Evolutionary conservation across 768 basidiomycete species (phyloP).

Genomic region (Psilocybe cubensis): DNA sequence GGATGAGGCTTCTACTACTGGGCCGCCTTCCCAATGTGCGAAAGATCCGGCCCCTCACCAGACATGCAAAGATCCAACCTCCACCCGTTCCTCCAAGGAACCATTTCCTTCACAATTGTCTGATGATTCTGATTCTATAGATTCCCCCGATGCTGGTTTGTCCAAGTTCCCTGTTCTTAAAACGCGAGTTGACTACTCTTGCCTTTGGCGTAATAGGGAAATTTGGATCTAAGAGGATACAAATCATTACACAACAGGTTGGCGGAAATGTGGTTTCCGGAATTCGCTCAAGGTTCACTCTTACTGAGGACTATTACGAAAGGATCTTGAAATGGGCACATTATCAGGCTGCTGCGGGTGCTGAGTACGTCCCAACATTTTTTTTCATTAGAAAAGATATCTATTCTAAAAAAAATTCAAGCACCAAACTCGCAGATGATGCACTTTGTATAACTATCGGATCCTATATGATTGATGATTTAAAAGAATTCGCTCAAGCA

Average conservation of each 20-base stretch:
- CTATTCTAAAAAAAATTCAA: background rate
- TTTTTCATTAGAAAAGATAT: background rate
- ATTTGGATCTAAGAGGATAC: constrained; percentile 20
- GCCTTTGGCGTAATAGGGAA: background rate
- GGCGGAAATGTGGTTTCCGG: too few relatives aligned
- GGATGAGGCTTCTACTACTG: too few relatives aligned
- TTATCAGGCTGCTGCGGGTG: background rate
- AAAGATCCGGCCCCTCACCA: too few relatives aligned
- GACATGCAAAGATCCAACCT: too few relatives aligned
- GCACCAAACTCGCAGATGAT: too few relatives aligned
- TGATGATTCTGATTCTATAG: too few relatives aligned
- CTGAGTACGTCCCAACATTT: background rate
- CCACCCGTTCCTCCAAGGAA: too few relatives aligned
- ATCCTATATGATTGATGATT: constrained; percentile 40
- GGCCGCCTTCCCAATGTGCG: too few relatives aligned
- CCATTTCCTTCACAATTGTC: too few relatives aligned
- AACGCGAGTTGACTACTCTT: background rate
- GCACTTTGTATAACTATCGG: constrained; percentile 40
- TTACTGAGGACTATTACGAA: constrained; percentile 22
- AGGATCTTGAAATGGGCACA: constrained; percentile 18
- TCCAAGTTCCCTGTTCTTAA: too few relatives aligned
- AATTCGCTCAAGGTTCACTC: constrained; percentile 24
- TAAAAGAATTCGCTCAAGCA: constrained; percentile 12
- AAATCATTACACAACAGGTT: constrained; percentile 26
- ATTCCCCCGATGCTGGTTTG: too few relatives aligned